phyloP scores from a whole-genome alignment of 2,329 filamentous ascomycete genomes.

The Blastomyces gilchristii region DNA sequence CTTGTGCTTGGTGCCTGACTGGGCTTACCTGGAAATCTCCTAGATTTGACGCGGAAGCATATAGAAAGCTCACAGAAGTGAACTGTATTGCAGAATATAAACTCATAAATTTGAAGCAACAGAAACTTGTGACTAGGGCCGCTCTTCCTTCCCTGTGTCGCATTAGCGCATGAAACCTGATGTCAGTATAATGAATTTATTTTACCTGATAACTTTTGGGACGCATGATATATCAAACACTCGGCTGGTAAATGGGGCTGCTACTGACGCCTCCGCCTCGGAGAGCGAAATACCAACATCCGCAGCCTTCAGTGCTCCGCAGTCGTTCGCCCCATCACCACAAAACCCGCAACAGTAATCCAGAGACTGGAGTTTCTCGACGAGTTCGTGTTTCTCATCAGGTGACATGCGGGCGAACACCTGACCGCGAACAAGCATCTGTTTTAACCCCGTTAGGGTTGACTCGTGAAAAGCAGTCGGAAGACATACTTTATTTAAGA shows the following conservation, averaged over 20 bases:
- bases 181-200: conserved; percentile 14
- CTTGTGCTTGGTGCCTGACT: neutral
- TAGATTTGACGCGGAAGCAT: conserved; percentile 83
- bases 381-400: conserved; percentile 94
- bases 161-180: conserved; percentile 14
- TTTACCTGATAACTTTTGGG: conserved; percentile 71
- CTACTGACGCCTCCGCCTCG: conserved; percentile 93
- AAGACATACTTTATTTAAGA: conserved; percentile 56
- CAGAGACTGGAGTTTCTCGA: conserved; percentile 92
- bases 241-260: conserved; percentile 92
- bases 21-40: conserved; percentile 73
- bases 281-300: conserved; percentile 96
- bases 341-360: conserved; percentile 95
- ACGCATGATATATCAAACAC: conserved; percentile 96
- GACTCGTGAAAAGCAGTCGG: neutral
- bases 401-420: conserved; percentile 98
- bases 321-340: conserved; percentile 95
- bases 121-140: conserved; percentile 94
- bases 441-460: conserved; percentile 16
- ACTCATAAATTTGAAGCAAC: conserved; percentile 99
- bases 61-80: conserved; percentile 91
- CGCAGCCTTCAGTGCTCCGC: conserved; percentile 88
- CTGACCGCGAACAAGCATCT: conserved; percentile 85
- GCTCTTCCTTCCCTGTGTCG: conserved; percentile 69
- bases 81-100: conserved; percentile 99